phyloP scores from a whole-genome alignment of 2,329 filamentous ascomycete genomes.

The Colletotrichum truncatum region DNA sequence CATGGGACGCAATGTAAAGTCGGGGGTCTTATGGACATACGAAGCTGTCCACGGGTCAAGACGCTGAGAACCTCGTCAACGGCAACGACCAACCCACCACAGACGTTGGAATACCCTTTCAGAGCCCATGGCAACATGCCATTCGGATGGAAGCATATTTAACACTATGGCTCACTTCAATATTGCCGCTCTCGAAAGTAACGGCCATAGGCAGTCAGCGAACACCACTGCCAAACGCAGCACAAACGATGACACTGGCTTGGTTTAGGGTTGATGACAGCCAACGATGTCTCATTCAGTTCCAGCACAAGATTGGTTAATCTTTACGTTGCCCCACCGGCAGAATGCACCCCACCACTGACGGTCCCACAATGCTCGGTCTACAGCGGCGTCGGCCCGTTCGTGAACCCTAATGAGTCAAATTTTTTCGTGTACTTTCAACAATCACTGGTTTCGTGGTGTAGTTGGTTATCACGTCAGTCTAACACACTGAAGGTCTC shows the following conservation, averaged over 20 bases:
- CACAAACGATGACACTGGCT: neutral
- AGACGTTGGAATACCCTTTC: neutral
- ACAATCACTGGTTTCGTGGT: conserved; percentile 34
- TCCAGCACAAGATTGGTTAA: conserved; percentile 4
- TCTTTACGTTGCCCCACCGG: conserved; percentile 11
- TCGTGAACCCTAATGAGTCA: neutral
- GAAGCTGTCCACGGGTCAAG: neutral
- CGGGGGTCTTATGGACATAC: neutral
- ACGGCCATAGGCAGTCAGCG: neutral
- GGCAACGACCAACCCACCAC: neutral
- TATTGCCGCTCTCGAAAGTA: neutral
- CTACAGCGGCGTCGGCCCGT: neutral
- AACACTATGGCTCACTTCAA: neutral
- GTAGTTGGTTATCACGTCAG: conserved; percentile 59
- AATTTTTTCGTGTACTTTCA: accelerated
- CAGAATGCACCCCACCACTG: conserved; percentile 6
- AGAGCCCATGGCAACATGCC: neutral
- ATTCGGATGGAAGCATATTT: neutral
- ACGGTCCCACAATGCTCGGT: neutral
- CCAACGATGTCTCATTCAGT: neutral
- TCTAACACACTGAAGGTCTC: conserved; percentile 46
- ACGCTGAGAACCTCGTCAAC: neutral
- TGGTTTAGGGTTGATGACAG: neutral
- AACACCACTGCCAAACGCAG: neutral
- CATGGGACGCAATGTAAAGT: neutral